These are phyloP conservation scores for Pseudoscleropodium purum DNA, from an alignment of 225 moss, liverwort and hornwort genomes.

Conservation along the genomic window DNA sequence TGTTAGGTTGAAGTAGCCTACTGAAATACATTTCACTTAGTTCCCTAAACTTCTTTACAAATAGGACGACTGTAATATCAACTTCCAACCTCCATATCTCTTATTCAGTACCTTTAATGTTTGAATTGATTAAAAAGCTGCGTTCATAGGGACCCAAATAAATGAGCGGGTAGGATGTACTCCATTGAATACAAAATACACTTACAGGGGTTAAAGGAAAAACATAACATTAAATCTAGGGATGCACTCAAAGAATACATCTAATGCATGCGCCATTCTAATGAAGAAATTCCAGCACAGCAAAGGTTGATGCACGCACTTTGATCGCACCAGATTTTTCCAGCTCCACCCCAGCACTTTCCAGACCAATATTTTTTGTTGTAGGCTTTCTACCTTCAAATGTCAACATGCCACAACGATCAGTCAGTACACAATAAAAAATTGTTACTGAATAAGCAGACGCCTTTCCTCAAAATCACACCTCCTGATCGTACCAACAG, in stretches of 20 bases:
- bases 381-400: slow-evolving; percentile 59
- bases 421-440: neutral
- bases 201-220: too few species aligned
- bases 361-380: slow-evolving; percentile 51
- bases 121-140: neutral
- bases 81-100: neutral
- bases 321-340: slow-evolving; percentile 51
- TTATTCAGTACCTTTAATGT: neutral
- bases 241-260: neutral
- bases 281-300: neutral
- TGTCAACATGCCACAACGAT: neutral
- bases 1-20: neutral
- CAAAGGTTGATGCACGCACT: slow-evolving; percentile 10
- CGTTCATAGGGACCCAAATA: neutral
- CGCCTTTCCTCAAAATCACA: neutral
- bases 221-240: neutral
- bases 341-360: slow-evolving; percentile 61
- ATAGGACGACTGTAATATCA: neutral
- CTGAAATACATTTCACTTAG: too few species aligned
- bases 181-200: neutral
- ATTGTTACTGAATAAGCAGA: neutral
- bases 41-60: neutral
- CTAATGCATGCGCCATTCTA: neutral
- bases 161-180: neutral
- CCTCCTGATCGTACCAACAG: neutral